Evolutionary conservation across 129 eudicot genomes (phyloP).

Genomic region (Helichrysum umbraculigerum): DNA sequence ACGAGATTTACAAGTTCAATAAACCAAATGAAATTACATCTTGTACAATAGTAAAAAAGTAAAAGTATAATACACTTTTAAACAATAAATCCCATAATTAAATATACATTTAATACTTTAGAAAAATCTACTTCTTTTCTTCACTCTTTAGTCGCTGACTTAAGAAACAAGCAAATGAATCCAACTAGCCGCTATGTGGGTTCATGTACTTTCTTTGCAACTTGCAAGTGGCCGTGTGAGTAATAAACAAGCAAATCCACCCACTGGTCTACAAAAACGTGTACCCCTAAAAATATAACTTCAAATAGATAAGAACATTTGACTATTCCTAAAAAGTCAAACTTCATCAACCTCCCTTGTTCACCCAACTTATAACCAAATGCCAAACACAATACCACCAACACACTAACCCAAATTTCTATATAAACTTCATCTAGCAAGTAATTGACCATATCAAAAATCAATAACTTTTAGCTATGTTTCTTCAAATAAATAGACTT

Average conservation of each 20-base stretch:
- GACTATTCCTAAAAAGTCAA: conserved; percentile 33
- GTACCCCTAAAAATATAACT: conserved; percentile 11
- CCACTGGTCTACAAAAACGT: conserved; percentile 32
- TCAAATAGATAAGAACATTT: conserved; percentile 40
- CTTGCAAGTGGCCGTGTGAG: conserved; percentile 22
- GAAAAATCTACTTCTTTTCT: neutral
- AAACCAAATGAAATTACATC: no score
- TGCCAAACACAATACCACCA: conserved; percentile 19
- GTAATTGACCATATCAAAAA: conserved; percentile 25
- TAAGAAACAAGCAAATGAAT: conserved; percentile 14
- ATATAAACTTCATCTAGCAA: conserved; percentile 37
- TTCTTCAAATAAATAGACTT: conserved; percentile 38
- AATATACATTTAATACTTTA: no score
- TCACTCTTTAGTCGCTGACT: conserved; percentile 1
- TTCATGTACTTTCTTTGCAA: neutral
- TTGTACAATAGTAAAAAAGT: no score
- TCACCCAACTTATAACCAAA: neutral
- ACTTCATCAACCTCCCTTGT: conserved; percentile 2
- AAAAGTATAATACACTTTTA: no score
- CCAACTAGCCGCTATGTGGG: neutral
- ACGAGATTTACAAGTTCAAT: no score
- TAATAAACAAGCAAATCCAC: conserved; percentile 21
- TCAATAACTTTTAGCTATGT: conserved; percentile 28
- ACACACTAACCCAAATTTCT: conserved; percentile 24
- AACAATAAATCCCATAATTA: no score